Evolutionary conservation across 2,329 filamentous ascomycete species (phyloP), one percentile per base, ranked within the genome.

Genomic region (Colletotrichum simmondsii): DNA sequence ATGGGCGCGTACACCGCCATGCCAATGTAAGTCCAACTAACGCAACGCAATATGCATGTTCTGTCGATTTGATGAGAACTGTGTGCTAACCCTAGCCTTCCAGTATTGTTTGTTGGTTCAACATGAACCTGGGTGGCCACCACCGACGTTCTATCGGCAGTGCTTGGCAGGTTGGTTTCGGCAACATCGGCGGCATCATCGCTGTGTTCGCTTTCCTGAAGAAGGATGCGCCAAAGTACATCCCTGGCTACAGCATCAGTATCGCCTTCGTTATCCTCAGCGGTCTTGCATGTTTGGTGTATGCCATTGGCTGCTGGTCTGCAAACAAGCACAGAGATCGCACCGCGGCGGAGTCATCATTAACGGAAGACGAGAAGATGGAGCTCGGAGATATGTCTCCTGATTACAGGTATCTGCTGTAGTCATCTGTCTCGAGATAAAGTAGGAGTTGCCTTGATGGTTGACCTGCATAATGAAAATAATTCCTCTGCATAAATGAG

Each of bases 1-100:
- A 92, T 92, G 84, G 94, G 94, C 62, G 89, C 90, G 0, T 98
- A 97, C 83, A 92, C 91, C 1, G 94, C 95, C n/a, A 95, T 98
- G 93, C 95, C 96, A 0, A 92, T 98, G 90, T 95, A 7, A 35
- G 62, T 57, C 26, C 16, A 46, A 35, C 10, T 22, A 6, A 12
- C 46, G 30, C 30, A 6, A 12, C 46, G 30, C 11, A 28, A 22
- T 19, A 2, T 11, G 11, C n/a, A 10, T 1, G 3, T 12, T 35
- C 6, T 28, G n/a, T 5, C 7, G 16, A 16, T 56, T 10, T 5
- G 11, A 22, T 35, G 10, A 30, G 11, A 24, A 24, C 5, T 22
- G 16, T 7, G 22, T 54, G 8, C 52, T 65, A 30, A 65, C 32
- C 6, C 1, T 2, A 49, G n/a, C 49, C 5, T 22, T 4, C 32